Evolutionary conservation across 116 monocot species (phyloP), one percentile per base, ranked within the genome.

Genomic region (Trichopus zeylanicus): DNA sequence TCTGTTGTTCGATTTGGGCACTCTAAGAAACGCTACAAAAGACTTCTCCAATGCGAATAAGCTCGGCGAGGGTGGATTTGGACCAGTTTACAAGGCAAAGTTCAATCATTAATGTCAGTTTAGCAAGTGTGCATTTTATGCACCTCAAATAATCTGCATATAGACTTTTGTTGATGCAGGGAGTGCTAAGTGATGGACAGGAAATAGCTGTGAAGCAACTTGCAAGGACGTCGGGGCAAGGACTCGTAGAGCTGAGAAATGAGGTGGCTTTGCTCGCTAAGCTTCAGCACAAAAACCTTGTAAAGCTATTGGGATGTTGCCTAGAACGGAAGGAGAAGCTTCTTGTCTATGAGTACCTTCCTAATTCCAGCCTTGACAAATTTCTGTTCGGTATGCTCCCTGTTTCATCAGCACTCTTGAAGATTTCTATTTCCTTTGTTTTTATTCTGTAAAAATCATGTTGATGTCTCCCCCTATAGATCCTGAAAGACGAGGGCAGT

Each of bases 21-120:
- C 27, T 3, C 34, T 75, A 13, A 60, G 38, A 46, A 42, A 51
- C 15, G 78, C 73, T 22, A 73, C 78, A 18, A 25, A 30, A 20
- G 55, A 72, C 29, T 78, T 73, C 35, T 48, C 63, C 23, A 64
- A 63, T 34, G 26, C 5, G 8, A 73, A 78, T 29, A 68, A 59
- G 48, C 59, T 73, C 23, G 72, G 78, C 16, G 63, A 65, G 39
- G 73, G 78, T 20, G 78, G 78, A 24, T 42, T 42, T 42, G 42
- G 42, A 42, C 42, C 42, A 10, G 42, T 42, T 42, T 42, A 42
- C 12, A 42, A 42, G 42, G 42, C n/a, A 42, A 42, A 42, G 42
- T 9, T 42, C 12, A 42, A 42, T 13, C 3, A 3, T n/a, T 18
- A 42, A 37, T 37, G 5, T 37, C 8, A 11, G 5, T 37, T 11